Evolutionary conservation across 768 basidiomycete species (phyloP), one percentile per base, ranked within the genome.

Genomic region (Artomyces pyxidatus): DNA sequence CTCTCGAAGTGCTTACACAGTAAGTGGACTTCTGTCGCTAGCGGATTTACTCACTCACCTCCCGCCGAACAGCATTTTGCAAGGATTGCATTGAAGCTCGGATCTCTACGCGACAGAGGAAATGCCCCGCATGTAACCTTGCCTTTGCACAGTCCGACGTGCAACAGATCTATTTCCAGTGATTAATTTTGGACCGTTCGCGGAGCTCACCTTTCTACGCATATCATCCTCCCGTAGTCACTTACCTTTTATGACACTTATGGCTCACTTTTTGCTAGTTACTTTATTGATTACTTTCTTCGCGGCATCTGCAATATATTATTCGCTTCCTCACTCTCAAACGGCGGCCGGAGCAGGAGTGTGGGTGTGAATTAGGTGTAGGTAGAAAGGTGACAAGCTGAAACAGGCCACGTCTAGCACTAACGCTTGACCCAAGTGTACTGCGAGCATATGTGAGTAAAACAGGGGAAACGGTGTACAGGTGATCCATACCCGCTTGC

Each of bases 401-500:
- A 14, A 17, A 35, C 11, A 10, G 32, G 32, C 32, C 32, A 35
- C 32, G 17, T 35, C 14, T 7, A 35, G 32, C 32, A 37, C 62
- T 73, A 96, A 65, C 94, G 88, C 72, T 94, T 98, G 83, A 96
- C 92, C 95, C 94, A 98, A 51, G 90, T 71, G 59, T 88, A 88
- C 88, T 91, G 65, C 55, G 44, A 23, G 38, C 48, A 54, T 8
- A 23, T 25, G 19, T 57, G 30, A 64, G 61, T 21, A 40, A 17
- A 51, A 32, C 23, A 12, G 22, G 26, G 45, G 14, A 55, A 32
- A 55, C 39, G 52, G 29, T 38, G 29, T 30, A 17, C 41, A 32
- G 32, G n/a, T 27, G 49, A 48, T 12, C 81, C 88, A 38, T 66
- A 93, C 91, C 71, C 77, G 76, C 70, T 94, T 93, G 67, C 94